These are phyloP conservation scores for Oryza brachyantha DNA, from an alignment of 176 grass and related monocot genomes.

Conservation along the genomic window DNA sequence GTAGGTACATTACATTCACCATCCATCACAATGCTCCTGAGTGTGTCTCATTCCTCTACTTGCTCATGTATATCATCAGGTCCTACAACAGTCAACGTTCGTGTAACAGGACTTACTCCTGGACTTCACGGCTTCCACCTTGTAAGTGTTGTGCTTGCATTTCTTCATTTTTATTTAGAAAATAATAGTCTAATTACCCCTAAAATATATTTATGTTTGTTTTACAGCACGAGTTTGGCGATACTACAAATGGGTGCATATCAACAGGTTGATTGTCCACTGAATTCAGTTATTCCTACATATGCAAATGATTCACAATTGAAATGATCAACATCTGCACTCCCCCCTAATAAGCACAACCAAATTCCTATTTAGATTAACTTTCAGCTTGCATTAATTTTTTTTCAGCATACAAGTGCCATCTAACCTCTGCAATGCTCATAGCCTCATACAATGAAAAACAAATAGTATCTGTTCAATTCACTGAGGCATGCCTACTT, in stretches of 20 bases:
- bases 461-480: background rate
- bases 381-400: background rate
- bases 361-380: background rate
- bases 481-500: background rate
- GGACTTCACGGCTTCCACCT: conserved; percentile 88
- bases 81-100: conserved; percentile 68
- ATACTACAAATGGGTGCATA: conserved; percentile 95
- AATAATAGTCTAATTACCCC: background rate
- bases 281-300: background rate
- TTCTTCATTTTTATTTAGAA: background rate
- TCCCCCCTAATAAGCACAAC: background rate
- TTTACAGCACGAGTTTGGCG: conserved; percentile 82
- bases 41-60: background rate
- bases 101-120: conserved; percentile 73
- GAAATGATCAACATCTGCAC: background rate
- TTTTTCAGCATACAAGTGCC: background rate
- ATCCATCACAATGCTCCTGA: background rate
- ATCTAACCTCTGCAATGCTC: background rate
- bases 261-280: conserved; percentile 57
- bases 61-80: conserved; percentile 44
- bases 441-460: background rate
- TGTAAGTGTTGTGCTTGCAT: conserved; percentile 34
- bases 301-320: background rate
- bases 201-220: background rate
- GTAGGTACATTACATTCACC: background rate